Evolutionary conservation across 768 basidiomycete genomes (phyloP).

Genomic region (Lentinula sp.): DNA sequence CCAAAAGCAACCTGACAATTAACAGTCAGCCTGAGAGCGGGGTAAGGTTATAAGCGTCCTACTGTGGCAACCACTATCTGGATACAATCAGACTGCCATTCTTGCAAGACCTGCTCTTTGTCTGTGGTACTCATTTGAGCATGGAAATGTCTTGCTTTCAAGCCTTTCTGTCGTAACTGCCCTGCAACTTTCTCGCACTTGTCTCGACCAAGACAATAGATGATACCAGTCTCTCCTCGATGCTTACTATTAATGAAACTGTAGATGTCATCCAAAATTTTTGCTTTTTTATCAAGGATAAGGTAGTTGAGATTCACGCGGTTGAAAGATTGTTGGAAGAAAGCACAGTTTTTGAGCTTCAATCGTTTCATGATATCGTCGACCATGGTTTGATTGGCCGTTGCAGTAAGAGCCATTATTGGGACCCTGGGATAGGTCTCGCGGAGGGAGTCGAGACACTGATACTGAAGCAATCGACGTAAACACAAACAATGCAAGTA

Average conservation of each 20-base stretch:
- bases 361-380: slow-evolving; percentile 76
- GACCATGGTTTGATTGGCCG: slow-evolving; percentile 74
- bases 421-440: slow-evolving; percentile 73
- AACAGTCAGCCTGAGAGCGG: not conserved
- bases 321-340: slow-evolving; percentile 84
- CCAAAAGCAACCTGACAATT: slow-evolving; percentile 83
- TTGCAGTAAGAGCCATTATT: slow-evolving; percentile 96
- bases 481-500: not conserved
- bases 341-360: slow-evolving; percentile 48
- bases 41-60: slow-evolving; percentile 14
- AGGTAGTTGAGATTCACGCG: slow-evolving; percentile 84
- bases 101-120: slow-evolving; percentile 52
- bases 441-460: slow-evolving; percentile 60
- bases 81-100: slow-evolving; percentile 70
- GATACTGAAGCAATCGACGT: slow-evolving; percentile 44
- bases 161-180: slow-evolving; percentile 49
- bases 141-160: slow-evolving; percentile 80
- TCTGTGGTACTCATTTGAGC: slow-evolving; percentile 66
- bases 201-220: slow-evolving; percentile 71
- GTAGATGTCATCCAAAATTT: slow-evolving; percentile 55
- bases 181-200: slow-evolving; percentile 80
- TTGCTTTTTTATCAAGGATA: slow-evolving; percentile 38
- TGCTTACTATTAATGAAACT: slow-evolving; percentile 60
- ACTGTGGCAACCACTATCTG: slow-evolving; percentile 93
- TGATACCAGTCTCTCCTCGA: slow-evolving; percentile 63